phyloP scores from a whole-genome alignment of 495 filamentous ascomycete species.

The Penicillium malachiteum region DNA sequence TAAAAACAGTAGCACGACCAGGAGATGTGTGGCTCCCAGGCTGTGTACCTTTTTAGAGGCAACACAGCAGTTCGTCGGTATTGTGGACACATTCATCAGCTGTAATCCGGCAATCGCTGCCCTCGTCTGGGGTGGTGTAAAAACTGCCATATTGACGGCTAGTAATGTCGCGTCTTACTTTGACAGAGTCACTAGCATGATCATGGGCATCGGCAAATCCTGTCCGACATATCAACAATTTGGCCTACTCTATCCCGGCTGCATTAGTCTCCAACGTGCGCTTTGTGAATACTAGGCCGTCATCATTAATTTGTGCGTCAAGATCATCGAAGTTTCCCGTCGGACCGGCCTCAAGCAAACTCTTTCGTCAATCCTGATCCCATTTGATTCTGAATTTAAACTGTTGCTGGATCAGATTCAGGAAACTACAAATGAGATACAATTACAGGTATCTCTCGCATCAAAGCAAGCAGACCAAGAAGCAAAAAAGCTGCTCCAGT shows the following conservation, averaged over 20 bases:
- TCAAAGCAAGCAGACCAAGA: conserved; percentile 18
- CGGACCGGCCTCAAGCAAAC: neutral
- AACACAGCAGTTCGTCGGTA: conserved; percentile 27
- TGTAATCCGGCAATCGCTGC: conserved; percentile 33
- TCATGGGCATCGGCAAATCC: conserved; percentile 24
- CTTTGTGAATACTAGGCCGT: conserved; percentile 38
- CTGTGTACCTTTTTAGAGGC: conserved; percentile 30
- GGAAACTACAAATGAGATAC: conserved; percentile 5
- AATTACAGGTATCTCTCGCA: conserved; percentile 25
- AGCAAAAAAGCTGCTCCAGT: too few relatives aligned
- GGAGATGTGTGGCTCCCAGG: conserved; percentile 27
- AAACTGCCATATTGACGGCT: conserved; percentile 25
- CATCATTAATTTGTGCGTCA: conserved; percentile 30
- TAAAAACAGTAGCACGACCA: conserved; percentile 17
- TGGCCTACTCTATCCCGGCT: conserved; percentile 28
- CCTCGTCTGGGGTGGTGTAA: conserved; percentile 39
- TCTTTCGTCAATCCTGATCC: neutral
- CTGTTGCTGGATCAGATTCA: conserved; percentile 5
- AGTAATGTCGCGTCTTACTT: conserved; percentile 34
- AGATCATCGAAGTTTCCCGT: conserved; percentile 24
- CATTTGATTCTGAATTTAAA: conserved; percentile 19
- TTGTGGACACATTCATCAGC: conserved; percentile 33
- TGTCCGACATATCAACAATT: conserved; percentile 35
- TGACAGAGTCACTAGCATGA: conserved; percentile 29
- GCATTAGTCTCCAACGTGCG: conserved; percentile 24